Evolutionary conservation across 1,139 yeast genomes (phyloP).

Genomic region (Williopsis jadinii): DNA sequence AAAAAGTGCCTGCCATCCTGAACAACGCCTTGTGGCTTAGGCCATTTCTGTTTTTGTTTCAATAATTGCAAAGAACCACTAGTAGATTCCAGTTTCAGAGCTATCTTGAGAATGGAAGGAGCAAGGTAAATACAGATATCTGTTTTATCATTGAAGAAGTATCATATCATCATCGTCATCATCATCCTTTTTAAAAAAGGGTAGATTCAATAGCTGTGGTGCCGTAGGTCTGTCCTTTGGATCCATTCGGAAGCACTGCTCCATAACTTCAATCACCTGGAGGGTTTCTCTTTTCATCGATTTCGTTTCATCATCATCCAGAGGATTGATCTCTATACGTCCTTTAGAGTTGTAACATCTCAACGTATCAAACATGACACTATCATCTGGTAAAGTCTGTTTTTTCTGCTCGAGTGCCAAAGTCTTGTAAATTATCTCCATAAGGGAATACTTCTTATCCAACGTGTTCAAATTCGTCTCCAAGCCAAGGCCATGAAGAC

Average conservation of each 20-base stretch:
- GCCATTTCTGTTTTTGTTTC: too few relatives aligned
- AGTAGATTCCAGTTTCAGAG: too few relatives aligned
- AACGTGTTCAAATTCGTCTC: slow-evolving; percentile 44
- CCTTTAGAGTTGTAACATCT: slow-evolving; percentile 6
- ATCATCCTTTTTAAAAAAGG: slow-evolving; percentile 16
- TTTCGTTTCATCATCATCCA: slow-evolving; percentile 7
- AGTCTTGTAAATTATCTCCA: slow-evolving; percentile 14
- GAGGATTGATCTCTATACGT: slow-evolving; percentile 3
- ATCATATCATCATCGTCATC: slow-evolving; percentile 15
- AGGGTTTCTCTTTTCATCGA: slow-evolving; percentile 12
- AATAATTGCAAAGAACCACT: too few relatives aligned
- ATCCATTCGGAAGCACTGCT: slow-evolving; percentile 67
- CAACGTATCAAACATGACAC: slow-evolving; percentile 32
- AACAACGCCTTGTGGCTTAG: too few relatives aligned
- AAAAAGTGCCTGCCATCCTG: too few relatives aligned
- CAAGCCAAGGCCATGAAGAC: slow-evolving; percentile 81
- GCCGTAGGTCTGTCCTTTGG: slow-evolving; percentile 78
- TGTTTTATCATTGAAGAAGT: not conserved
- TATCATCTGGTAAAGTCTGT: slow-evolving; percentile 31
- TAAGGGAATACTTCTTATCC: slow-evolving; percentile 15
- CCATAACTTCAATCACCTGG: slow-evolving; percentile 20
- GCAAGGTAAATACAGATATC: not conserved
- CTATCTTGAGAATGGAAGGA: too few relatives aligned
- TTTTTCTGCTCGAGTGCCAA: slow-evolving; percentile 26
- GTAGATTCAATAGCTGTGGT: slow-evolving; percentile 50